Percentiles rank a stretch among this genome's conserved stretches.
phyloP scores from a whole-genome alignment of 2,329 filamentous ascomycete genomes.

The Fusarium avenaceum region DNA sequence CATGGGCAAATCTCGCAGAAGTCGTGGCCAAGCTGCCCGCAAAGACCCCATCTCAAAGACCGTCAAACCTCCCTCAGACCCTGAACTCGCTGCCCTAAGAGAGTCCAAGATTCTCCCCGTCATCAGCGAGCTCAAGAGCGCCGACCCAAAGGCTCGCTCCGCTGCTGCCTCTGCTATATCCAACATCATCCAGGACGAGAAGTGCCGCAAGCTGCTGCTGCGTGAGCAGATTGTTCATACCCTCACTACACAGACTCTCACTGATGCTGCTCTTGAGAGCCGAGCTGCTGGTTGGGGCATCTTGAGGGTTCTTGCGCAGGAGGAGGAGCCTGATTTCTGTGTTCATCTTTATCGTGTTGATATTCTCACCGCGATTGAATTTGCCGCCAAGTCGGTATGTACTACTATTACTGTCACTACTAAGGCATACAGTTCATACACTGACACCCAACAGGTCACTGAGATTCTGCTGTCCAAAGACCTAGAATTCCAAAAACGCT shows the following conservation, averaged over 20 bases:
- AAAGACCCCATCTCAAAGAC: constrained; percentile 69
- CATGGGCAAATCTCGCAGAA: constrained; percentile 73
- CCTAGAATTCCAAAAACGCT: constrained; percentile 60
- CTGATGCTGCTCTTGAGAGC: constrained; percentile 73
- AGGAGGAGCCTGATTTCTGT: constrained; percentile 76
- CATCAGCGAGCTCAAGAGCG: constrained; percentile 70
- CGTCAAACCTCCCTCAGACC: constrained; percentile 72
- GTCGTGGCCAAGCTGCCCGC: constrained; percentile 63
- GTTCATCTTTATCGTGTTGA: constrained; percentile 74
- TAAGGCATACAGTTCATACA: background rate
- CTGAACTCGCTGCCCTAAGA: constrained; percentile 72
- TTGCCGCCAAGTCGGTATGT: constrained; percentile 67
- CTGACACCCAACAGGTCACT: constrained; percentile 55
- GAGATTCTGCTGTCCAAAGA: constrained; percentile 60
- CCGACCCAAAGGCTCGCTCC: constrained; percentile 70
- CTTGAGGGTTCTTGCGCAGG: constrained; percentile 70
- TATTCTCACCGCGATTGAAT: constrained; percentile 70
- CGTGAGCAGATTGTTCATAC: constrained; percentile 75
- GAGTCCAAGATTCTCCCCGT: constrained; percentile 74
- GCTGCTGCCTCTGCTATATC: constrained; percentile 71
- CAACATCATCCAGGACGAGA: constrained; percentile 72
- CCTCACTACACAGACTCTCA: constrained; percentile 73
- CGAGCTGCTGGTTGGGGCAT: constrained; percentile 77
- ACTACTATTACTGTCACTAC: background rate
- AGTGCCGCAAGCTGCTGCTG: constrained; percentile 74